These are phyloP conservation scores for Apiospora saccharicola DNA, from an alignment of 2,329 filamentous ascomycete species.

Conservation along the genomic window DNA sequence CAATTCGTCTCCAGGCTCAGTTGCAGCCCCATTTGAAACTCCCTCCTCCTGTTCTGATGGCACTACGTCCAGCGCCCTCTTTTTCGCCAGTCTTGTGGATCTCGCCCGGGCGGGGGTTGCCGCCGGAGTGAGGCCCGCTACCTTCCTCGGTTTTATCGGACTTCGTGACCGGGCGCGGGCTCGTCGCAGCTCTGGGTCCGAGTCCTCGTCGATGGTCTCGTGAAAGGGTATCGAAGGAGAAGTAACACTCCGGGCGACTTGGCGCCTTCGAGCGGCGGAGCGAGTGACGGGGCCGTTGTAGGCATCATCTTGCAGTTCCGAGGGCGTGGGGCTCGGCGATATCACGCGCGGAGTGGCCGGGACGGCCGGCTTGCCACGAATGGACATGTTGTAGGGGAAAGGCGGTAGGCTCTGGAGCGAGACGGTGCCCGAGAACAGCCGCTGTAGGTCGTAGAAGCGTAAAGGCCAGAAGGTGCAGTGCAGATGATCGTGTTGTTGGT, in stretches of 20 bases:
- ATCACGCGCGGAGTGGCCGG: conserved; percentile 87
- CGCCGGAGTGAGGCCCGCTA: conserved; percentile 60
- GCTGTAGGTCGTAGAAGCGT: conserved; percentile 55
- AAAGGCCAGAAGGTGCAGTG: conserved; percentile 56
- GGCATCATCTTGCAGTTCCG: conserved; percentile 61
- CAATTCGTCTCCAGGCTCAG: conserved; percentile 39
- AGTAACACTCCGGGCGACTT: conserved; percentile 49
- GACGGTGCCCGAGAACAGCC: conserved; percentile 64
- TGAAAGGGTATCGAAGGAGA: conserved; percentile 63
- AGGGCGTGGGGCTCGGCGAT: conserved; percentile 82
- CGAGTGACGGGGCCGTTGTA: conserved; percentile 80
- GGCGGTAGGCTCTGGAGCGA: conserved; percentile 64
- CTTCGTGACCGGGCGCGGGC: conserved; percentile 77
- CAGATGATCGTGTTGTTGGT: conserved; percentile 51
- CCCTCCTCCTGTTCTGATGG: conserved; percentile 31
- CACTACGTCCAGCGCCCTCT: conserved; percentile 44
- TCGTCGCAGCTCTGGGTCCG: conserved; percentile 61
- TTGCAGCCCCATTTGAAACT: conserved; percentile 32
- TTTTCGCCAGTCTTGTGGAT: conserved; percentile 10
- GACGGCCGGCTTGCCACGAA: conserved; percentile 60
- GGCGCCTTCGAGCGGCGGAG: conserved; percentile 70
- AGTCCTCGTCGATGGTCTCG: conserved; percentile 63
- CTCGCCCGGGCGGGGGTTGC: conserved; percentile 43
- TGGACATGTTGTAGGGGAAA: conserved; percentile 63
- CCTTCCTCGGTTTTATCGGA: conserved; percentile 62